These are phyloP conservation scores for Syncephalastrum sp. DNA, from an alignment of 371 early-diverging fungal genomes.

Conservation along the genomic window DNA sequence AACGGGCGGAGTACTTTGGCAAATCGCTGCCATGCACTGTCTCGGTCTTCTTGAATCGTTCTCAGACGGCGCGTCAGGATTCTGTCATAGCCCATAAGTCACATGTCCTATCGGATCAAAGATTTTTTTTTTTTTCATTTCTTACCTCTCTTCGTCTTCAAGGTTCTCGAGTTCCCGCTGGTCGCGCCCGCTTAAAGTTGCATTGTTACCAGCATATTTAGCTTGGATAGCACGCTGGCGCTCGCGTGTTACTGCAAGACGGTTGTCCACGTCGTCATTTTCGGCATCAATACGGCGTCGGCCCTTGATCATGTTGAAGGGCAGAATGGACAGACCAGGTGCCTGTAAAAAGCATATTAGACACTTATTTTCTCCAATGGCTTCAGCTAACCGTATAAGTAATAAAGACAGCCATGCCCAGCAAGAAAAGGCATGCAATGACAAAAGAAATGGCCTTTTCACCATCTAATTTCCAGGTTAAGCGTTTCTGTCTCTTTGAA, in stretches of 20 bases:
- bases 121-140: too few relatives aligned
- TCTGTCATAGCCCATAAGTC: slow-evolving; percentile 14
- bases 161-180: slow-evolving; percentile 44
- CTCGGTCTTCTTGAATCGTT: slow-evolving; percentile 30
- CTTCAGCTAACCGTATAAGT: slow-evolving; percentile 42
- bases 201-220: slow-evolving; percentile 30
- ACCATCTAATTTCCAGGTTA: slow-evolving; percentile 27
- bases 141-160: slow-evolving; percentile 48
- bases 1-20: slow-evolving; percentile 32
- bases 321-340: slow-evolving; percentile 55
- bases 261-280: slow-evolving; percentile 35
- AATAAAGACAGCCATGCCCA: slow-evolving; percentile 51
- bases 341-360: slow-evolving; percentile 31
- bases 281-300: slow-evolving; percentile 35
- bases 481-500: background rate
- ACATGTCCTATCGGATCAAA: background rate
- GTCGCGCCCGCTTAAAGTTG: slow-evolving; percentile 38
- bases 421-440: slow-evolving; percentile 43
- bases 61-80: slow-evolving; percentile 31
- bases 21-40: slow-evolving; percentile 29
- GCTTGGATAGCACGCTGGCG: slow-evolving; percentile 40
- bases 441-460: slow-evolving; percentile 54
- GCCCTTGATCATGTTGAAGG: slow-evolving; percentile 50
- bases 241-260: slow-evolving; percentile 36
- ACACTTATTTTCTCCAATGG: too few relatives aligned